Percentiles rank a stretch among this genome's conserved stretches.
Evolutionary conservation across 768 basidiomycete genomes (phyloP).

Genomic region (Lactarius vividus): DNA sequence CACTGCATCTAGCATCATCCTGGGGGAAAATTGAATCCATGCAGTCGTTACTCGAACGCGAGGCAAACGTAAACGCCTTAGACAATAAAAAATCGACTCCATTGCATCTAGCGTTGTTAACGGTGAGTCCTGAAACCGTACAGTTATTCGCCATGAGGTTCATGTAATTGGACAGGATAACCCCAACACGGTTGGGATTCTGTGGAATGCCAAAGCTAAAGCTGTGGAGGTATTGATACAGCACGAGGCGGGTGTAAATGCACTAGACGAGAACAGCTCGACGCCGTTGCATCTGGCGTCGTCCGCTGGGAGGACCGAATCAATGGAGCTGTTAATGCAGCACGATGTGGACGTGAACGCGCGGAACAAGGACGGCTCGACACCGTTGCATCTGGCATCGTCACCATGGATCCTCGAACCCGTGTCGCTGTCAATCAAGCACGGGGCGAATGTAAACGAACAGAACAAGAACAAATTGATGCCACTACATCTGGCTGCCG

Average conservation of each 20-base stretch:
- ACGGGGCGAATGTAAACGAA: too few relatives aligned
- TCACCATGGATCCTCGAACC: neutral
- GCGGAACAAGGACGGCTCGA: neutral
- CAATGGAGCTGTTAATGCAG: neutral
- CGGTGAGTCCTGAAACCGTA: neutral
- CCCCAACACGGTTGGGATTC: neutral
- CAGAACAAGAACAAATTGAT: too few relatives aligned
- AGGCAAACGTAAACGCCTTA: neutral
- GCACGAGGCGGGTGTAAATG: neutral
- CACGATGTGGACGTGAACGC: neutral
- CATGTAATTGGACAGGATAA: neutral
- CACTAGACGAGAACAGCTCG: neutral
- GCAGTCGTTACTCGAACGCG: neutral
- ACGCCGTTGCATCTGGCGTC: neutral
- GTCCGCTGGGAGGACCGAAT: neutral
- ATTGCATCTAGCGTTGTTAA: neutral
- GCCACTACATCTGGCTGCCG: too few relatives aligned
- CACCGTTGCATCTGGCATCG: neutral
- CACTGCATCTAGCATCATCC: neutral
- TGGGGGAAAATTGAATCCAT: neutral
- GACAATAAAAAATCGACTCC: neutral
- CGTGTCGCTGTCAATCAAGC: too few relatives aligned
- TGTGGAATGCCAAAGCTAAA: neutral
- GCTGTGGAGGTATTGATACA: neutral
- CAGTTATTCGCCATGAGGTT: neutral